Evolutionary conservation across 495 filamentous ascomycete genomes (phyloP), one percentile per base, ranked within the genome.

Genomic region (Aspergillus baeticus): DNA sequence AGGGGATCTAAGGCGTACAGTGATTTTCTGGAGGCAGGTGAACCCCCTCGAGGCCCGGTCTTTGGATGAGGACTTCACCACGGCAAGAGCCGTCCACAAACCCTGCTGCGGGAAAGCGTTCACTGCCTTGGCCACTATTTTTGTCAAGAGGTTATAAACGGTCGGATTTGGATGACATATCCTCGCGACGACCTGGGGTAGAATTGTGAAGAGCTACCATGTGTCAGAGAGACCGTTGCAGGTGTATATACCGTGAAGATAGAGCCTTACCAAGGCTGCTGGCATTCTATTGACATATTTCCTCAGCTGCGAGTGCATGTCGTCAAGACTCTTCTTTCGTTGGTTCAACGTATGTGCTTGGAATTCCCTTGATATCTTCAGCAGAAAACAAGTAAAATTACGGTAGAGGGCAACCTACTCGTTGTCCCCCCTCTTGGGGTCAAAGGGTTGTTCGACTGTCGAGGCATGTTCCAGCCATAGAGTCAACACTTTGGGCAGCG

Each of bases 381-480:
- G 33, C 13, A 26, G 44, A 58, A 48, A 58, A 48, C 36, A 50
- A 23, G 20, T n/a, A 41, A 6, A n/a, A n/a, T n/a, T n/a, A n/a
- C n/a, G 17, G 26, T 42, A 4, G n/a, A 8, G 37, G 42, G 17
- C 14, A 7, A 64, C 74, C 65, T 60, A 78, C 75, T 82, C 80
- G 14, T 77, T 75, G 37, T 83, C 81, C 14, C 87, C 84, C 45
- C 84, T 75, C 62, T 84, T 88, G 8, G 84, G 78, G 58, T 90
- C 88, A 33, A 88, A 73, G 20, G 81, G 73, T 57, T 87, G 83
- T 51, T 86, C 79, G 42, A 89, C 80, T 43, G 88, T 84, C 6
- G 85, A 84, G 5, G 91, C 92, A 52, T 98, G 81, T 65, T 97
- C 94, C 26, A 98, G 77, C 91, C 94, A 99, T 14, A 99, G 78